Conservation (phyloP, 192 early-diverging fungal genomes). For the Irineochytrium annulatum region DNA sequence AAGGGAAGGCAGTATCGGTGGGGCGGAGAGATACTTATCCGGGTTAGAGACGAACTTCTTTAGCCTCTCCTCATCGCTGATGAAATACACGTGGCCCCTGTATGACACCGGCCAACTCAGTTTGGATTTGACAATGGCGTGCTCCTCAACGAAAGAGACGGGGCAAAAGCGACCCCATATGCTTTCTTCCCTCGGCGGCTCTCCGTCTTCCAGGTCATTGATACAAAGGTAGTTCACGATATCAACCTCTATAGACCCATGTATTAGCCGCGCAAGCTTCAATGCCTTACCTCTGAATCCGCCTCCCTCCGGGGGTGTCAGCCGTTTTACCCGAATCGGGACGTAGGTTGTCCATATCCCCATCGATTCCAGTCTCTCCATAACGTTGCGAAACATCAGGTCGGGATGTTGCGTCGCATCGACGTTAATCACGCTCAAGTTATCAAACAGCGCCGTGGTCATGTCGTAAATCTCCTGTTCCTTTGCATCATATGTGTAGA, state of each 20-base stretch:
- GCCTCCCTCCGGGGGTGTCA: slow-evolving; percentile 32
- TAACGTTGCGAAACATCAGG: slow-evolving; percentile 25
- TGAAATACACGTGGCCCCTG: slow-evolving; percentile 40
- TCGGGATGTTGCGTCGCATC: slow-evolving; percentile 48
- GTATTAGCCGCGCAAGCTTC: background rate
- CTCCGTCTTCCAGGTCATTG: slow-evolving; percentile 31
- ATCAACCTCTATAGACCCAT: slow-evolving; percentile 26
- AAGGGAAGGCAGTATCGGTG: slow-evolving; percentile 21
- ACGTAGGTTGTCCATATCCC: slow-evolving; percentile 24
- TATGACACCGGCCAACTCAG: slow-evolving; percentile 32
- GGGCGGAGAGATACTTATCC: slow-evolving; percentile 33
- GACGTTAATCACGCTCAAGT: slow-evolving; percentile 29
- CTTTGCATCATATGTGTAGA: slow-evolving; percentile 6
- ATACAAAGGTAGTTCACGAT: slow-evolving; percentile 27
- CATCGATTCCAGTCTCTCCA: slow-evolving; percentile 24
- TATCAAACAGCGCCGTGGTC: slow-evolving; percentile 23
- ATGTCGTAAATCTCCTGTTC: slow-evolving; percentile 16
- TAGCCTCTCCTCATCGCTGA: slow-evolving; percentile 21
- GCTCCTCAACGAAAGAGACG: slow-evolving; percentile 27
- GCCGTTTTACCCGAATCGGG: slow-evolving; percentile 11
- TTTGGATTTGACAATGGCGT: slow-evolving; percentile 9
- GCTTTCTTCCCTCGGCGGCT: slow-evolving; percentile 42
- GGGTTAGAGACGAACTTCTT: slow-evolving; percentile 42
- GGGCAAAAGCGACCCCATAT: slow-evolving; percentile 40
- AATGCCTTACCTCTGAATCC: slow-evolving; percentile 27